Evolutionary conservation across 2,329 filamentous ascomycete species (phyloP).

Genomic region (Clonostachys chloroleuca): DNA sequence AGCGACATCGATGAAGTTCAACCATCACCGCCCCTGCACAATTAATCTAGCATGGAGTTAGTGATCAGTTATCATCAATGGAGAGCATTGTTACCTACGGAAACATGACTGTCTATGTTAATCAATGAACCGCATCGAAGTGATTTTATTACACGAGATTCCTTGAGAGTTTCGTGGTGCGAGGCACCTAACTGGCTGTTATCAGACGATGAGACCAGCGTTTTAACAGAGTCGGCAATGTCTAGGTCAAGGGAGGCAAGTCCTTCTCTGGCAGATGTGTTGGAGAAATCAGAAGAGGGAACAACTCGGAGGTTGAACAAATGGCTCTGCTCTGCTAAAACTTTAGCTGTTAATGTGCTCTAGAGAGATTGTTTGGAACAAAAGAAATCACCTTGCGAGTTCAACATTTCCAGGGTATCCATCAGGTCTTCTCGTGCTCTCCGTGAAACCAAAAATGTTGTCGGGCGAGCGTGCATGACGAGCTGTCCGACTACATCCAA

Average conservation of each 20-base stretch:
- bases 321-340: constrained; percentile 1
- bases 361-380: not conserved
- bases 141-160: constrained; percentile 53
- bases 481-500: constrained; percentile 63
- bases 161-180: constrained; percentile 17
- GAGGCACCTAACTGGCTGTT: not conserved
- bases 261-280: constrained; percentile 61
- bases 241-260: constrained; percentile 40
- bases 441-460: constrained; percentile 46
- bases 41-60: constrained; percentile 49
- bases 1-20: constrained; percentile 61
- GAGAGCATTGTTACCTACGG: constrained; percentile 38
- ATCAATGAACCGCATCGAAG: constrained; percentile 67
- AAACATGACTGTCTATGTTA: constrained; percentile 68
- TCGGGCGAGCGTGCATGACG: constrained; percentile 49
- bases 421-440: constrained; percentile 36
- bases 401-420: constrained; percentile 10
- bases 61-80: not conserved
- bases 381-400: not conserved
- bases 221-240: constrained; percentile 4
- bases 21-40: constrained; percentile 85
- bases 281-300: constrained; percentile 68
- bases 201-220: not conserved
- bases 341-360: not conserved
- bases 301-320: constrained; percentile 55